Conservation (phyloP, 805 yeast species). For the Saturnispora besseyi region DNA sequence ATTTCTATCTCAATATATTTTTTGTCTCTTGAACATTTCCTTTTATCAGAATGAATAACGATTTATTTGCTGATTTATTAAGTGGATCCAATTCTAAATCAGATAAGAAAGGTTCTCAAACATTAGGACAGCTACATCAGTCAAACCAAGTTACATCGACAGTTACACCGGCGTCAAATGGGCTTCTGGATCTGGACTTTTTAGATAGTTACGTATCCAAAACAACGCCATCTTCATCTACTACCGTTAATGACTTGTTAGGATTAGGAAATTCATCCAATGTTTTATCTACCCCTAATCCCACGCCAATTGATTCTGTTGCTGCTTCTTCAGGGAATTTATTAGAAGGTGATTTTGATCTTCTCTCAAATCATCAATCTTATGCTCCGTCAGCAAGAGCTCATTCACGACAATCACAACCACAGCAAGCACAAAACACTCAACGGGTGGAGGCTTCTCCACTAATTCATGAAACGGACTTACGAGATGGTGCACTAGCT, state of each 20-base stretch:
- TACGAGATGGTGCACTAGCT: slow-evolving; percentile 48
- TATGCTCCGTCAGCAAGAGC: neutral
- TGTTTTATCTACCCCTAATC: neutral
- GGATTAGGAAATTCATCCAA: neutral
- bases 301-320: neutral
- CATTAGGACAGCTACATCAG: neutral
- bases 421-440: neutral
- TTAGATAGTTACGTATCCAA: slow-evolving; percentile 11
- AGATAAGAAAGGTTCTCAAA: slow-evolving; percentile 7
- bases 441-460: neutral
- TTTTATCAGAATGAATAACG: slow-evolving; percentile 13
- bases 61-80: slow-evolving; percentile 37
- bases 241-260: neutral
- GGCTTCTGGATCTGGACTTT: slow-evolving; percentile 29
- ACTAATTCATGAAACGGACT: neutral
- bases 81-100: slow-evolving; percentile 19
- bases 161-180: slow-evolving; percentile 7
- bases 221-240: slow-evolving; percentile 1
- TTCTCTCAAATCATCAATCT: neutral
- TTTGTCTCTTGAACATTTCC: neutral
- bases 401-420: neutral
- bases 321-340: neutral
- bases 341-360: neutral
- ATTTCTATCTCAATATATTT: neutral
- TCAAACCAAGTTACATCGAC: slow-evolving; percentile 4